These are phyloP conservation scores for Penicillium subrubescens DNA, from an alignment of 495 filamentous ascomycete genomes.

Conservation along the genomic window DNA sequence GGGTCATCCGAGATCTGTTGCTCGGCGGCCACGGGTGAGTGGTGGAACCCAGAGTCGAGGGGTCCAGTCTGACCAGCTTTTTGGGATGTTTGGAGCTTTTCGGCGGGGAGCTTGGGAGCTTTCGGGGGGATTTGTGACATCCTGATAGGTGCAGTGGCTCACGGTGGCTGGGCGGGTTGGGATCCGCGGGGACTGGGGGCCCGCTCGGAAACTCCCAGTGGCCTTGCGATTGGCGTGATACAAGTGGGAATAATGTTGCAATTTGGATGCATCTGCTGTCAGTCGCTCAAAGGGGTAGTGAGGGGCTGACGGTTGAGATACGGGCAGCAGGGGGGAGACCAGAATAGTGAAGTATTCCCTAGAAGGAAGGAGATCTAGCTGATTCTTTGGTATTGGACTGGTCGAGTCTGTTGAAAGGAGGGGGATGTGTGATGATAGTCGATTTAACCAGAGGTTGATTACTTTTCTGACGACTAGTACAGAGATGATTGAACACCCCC, in stretches of 20 bases:
- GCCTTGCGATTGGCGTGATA: conserved; percentile 12
- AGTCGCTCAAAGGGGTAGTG: conserved; percentile 21
- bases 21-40: conserved; percentile 4
- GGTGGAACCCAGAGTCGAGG: conserved; percentile 10
- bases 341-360: not conserved
- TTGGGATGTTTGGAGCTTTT: not conserved
- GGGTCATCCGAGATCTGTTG: conserved; percentile 32
- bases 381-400: not conserved
- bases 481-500: not conserved
- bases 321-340: not conserved
- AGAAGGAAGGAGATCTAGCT: not conserved
- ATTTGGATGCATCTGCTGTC: conserved; percentile 11
- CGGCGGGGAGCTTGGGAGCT: conserved; percentile 1
- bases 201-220: not conserved
- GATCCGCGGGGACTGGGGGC: conserved; percentile 15
- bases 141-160: conserved; percentile 6
- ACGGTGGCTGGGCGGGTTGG: conserved; percentile 3
- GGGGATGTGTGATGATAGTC: not conserved
- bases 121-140: not conserved
- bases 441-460: not conserved
- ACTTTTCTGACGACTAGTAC: not conserved
- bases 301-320: conserved; percentile 8
- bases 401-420: not conserved
- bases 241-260: conserved; percentile 1
- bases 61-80: not conserved